Base-by-base conservation (phyloP, 495 filamentous ascomycete genomes). In the Hypoxylon rickii region DNA sequence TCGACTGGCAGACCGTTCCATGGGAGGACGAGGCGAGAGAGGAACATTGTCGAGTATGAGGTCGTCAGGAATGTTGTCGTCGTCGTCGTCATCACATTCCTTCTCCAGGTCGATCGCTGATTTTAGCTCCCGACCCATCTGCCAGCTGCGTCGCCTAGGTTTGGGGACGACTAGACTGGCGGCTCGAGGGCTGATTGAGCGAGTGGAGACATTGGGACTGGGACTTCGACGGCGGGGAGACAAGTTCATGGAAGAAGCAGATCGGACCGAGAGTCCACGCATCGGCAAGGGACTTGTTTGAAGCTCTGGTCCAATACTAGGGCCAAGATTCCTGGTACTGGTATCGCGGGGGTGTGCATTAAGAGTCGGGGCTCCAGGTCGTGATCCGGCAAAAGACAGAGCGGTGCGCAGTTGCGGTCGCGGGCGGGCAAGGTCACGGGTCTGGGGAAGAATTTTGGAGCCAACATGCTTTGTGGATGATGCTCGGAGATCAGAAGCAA, bases 11-110 rank as follows among this genome's bases (percentile, higher is more conserved):
- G 79, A 72, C 38, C 89, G 81, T 58, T 90, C 87, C 39, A 77
- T 76, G 0, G 79, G 76, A 3, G 89, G 90, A 13, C 91, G 83
- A 7, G 94, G 94, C 7, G 92, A 96, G n/a, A 98, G 83, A 0
- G 94, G 94, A 6, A 98, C 89, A 63, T 97, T 97, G 78, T 90
- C 91, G 16, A 98, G 77, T 61, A 93, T 85, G 12, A 90, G 86
- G 61, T 95, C 94, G 47, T 95, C 90, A 3, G 94, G 94, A 17
- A 98, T 83, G 45, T 97, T 92, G 51, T 82, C 80, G n/a, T 76
- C 80, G 36, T 96, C 93, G 52, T 96, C 94, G 8, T 85, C 86
- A 51, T 96, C 89, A 20, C 87, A 96, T 67, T 97, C 93, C 33
- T 85, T 82, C 67, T 97, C 95, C 26, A 93, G 66, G 46, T 96